These are phyloP conservation scores for Salix viminalis DNA, from an alignment of 345 rosid genomes.

Conservation along the genomic window DNA sequence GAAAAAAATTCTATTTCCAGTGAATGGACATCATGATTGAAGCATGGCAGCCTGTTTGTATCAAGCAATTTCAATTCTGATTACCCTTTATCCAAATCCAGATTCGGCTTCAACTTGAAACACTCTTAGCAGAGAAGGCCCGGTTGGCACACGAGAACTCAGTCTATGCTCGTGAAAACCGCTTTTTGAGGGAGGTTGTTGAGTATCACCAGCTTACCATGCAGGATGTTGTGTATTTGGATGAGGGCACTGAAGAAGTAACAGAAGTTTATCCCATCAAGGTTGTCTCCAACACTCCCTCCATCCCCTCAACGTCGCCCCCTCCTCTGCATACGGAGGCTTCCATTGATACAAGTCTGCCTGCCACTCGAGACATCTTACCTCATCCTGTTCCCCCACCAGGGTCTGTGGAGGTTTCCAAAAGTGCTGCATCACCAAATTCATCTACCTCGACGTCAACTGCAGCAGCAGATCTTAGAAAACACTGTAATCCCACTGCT, in stretches of 20 bases:
- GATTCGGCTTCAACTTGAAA: slow-evolving; percentile 36
- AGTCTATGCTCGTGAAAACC: slow-evolving; percentile 32
- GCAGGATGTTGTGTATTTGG: slow-evolving; percentile 35
- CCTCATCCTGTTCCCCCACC: slow-evolving; percentile 38
- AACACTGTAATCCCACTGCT: background rate
- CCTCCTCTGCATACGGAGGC: slow-evolving; percentile 16
- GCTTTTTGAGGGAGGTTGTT: slow-evolving; percentile 33
- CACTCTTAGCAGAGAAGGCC: slow-evolving; percentile 32
- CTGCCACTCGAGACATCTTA: slow-evolving; percentile 13
- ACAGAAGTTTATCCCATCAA: slow-evolving; percentile 45
- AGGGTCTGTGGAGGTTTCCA: slow-evolving; percentile 20
- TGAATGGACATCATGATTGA: slow-evolving; percentile 5
- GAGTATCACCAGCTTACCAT: slow-evolving; percentile 37
- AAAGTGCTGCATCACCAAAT: slow-evolving; percentile 2
- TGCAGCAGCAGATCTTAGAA: background rate
- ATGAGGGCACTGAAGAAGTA: slow-evolving; percentile 35
- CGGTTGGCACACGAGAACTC: slow-evolving; percentile 35
- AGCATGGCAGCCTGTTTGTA: background rate
- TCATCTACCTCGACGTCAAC: slow-evolving; percentile 1
- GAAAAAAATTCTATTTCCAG: background rate
- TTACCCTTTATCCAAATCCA: background rate
- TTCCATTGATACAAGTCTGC: slow-evolving; percentile 17
- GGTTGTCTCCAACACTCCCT: slow-evolving; percentile 32
- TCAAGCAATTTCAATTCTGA: background rate
- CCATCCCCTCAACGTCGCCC: slow-evolving; percentile 8